Evolutionary conservation across 371 early-diverging fungal genomes (phyloP).

Genomic region (Batkoa obscura): DNA sequence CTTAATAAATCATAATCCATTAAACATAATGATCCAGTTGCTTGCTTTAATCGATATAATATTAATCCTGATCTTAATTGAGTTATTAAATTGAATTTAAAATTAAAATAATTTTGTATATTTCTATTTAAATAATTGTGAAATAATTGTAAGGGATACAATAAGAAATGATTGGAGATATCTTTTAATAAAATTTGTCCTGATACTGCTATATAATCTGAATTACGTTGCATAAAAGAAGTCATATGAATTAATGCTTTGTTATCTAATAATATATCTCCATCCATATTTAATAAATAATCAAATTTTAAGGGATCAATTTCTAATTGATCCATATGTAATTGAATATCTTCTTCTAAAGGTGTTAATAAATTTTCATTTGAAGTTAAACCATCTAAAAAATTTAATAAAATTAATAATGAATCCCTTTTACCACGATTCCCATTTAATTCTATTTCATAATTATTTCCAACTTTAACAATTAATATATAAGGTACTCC

Average conservation of each 20-base stretch:
- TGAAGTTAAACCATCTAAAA: conserved; percentile 85
- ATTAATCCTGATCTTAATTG: conserved; percentile 93
- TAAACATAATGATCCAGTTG: conserved; percentile 72
- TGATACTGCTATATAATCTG: conserved; percentile 74
- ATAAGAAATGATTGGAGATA: conserved; percentile 59
- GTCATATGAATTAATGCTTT: conserved; percentile 72
- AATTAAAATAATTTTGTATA: too few species aligned
- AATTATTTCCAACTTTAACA: conserved; percentile 75
- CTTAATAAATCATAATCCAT: conserved; percentile 67
- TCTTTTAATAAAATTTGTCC: conserved; percentile 85
- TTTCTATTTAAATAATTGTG: conserved; percentile 94
- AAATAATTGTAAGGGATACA: conserved; percentile 96
- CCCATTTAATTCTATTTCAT: conserved; percentile 57
- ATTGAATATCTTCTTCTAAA: conserved; percentile 78
- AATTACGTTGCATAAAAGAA: conserved; percentile 69
- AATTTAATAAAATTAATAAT: conserved; percentile 95
- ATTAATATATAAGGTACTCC: conserved; percentile 88
- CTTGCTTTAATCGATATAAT: conserved; percentile 79
- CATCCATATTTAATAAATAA: conserved; percentile 87
- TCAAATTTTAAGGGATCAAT: conserved; percentile 73
- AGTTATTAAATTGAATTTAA: conserved; percentile 57
- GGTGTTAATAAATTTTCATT: conserved; percentile 71
- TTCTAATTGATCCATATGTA: conserved; percentile 81
- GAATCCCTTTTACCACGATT: conserved; percentile 99
- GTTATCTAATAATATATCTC: conserved; percentile 76